Percentiles rank a stretch among this genome's conserved stretches.
These are phyloP conservation scores for Lyophyllum decastes DNA, from an alignment of 768 basidiomycete genomes.

Conservation along the genomic window DNA sequence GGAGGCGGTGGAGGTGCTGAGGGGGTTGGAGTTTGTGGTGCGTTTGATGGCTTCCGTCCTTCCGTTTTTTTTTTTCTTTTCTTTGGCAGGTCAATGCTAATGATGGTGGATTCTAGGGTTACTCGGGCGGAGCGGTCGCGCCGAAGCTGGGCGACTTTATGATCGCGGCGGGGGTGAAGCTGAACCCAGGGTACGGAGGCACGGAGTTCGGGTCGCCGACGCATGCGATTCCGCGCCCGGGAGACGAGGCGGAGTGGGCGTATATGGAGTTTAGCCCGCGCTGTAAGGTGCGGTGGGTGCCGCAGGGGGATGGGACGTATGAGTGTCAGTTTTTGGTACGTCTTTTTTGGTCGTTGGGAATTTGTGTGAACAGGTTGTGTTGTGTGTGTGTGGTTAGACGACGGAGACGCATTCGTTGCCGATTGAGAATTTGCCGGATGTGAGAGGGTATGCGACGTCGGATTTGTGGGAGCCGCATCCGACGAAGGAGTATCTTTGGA, in stretches of 20 bases:
- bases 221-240: not conserved
- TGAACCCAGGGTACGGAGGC: slow-evolving; percentile 22
- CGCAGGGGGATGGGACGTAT: slow-evolving; percentile 36
- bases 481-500: slow-evolving; percentile 34
- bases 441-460: slow-evolving; percentile 35
- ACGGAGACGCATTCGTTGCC: slow-evolving; percentile 24
- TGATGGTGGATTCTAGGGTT: slow-evolving; percentile 19
- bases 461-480: slow-evolving; percentile 39
- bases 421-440: slow-evolving; percentile 32
- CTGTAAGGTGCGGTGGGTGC: slow-evolving; percentile 28
- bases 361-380: too few species aligned
- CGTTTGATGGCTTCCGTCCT: slow-evolving; percentile 1
- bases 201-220: slow-evolving; percentile 31
- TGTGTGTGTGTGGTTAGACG: slow-evolving; percentile 17
- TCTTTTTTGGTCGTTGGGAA: too few species aligned
- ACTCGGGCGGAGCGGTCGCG: slow-evolving; percentile 29
- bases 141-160: slow-evolving; percentile 30
- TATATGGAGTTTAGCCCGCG: slow-evolving; percentile 28
- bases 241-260: slow-evolving; percentile 31
- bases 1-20: slow-evolving; percentile 22
- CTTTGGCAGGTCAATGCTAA: not conserved
- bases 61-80: not conserved
- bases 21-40: slow-evolving; percentile 28
- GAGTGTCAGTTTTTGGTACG: slow-evolving; percentile 39
- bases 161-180: slow-evolving; percentile 25